Conservation (phyloP, 306 rosid genomes). For the Vicia faba region DNA sequence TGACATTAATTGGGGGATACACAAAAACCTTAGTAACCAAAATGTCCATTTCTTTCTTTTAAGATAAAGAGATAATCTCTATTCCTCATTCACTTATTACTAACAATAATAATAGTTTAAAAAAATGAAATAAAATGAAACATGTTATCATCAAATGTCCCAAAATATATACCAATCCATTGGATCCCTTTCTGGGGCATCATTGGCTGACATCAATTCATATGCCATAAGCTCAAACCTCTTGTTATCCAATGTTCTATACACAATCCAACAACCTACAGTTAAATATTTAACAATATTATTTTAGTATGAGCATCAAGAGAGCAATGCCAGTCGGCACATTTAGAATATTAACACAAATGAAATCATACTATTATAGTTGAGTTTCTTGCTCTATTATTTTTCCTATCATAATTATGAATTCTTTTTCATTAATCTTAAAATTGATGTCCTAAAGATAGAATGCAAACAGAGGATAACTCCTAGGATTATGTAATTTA, state of each 20-base stretch:
- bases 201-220: slow-evolving; percentile 91
- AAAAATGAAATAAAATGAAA: neutral
- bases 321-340: slow-evolving; percentile 5
- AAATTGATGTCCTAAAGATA: slow-evolving; percentile 5
- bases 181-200: slow-evolving; percentile 97
- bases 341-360: slow-evolving; percentile 20
- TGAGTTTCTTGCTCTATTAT: slow-evolving; percentile 7
- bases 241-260: slow-evolving; percentile 53
- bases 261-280: slow-evolving; percentile 81
- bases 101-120: neutral
- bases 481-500: slow-evolving; percentile 10
- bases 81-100: neutral
- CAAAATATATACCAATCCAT: slow-evolving; percentile 72
- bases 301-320: slow-evolving; percentile 26
- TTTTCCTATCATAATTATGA: slow-evolving; percentile 11
- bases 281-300: slow-evolving; percentile 21
- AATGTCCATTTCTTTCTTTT: neutral
- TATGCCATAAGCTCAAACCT: slow-evolving; percentile 80
- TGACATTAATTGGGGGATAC: neutral
- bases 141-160: slow-evolving; percentile 21
- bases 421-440: slow-evolving; percentile 20
- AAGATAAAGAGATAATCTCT: neutral
- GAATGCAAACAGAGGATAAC: slow-evolving; percentile 17
- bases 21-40: neutral
- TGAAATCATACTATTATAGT: slow-evolving; percentile 19